Conservation (phyloP, 148 eudicot species). For the Silene uniflora region DNA sequence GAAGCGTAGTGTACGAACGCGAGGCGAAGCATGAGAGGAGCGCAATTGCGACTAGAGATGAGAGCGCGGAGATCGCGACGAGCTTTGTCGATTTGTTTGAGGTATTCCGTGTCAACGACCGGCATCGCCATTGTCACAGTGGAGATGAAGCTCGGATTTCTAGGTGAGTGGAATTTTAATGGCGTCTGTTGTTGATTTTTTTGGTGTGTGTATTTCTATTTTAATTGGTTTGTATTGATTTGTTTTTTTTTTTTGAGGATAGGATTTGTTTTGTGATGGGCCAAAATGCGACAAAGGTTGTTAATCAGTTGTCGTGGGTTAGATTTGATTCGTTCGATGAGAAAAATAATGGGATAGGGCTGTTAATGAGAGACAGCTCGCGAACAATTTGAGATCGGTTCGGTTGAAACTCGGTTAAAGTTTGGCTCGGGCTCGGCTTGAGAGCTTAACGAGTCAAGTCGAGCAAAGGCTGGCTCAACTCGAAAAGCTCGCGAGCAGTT, state of each 20-base stretch:
- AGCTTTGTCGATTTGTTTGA: conserved; percentile 78
- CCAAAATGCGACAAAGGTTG: too few species aligned
- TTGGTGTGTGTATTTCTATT: background rate
- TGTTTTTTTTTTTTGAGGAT: background rate
- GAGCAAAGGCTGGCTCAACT: too few species aligned
- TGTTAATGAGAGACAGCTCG: too few species aligned
- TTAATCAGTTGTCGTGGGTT: too few species aligned
- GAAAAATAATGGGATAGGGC: too few species aligned
- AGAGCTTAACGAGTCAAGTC: too few species aligned
- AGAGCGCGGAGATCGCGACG: conserved; percentile 92
- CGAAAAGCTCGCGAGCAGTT: too few species aligned
- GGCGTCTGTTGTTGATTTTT: background rate
- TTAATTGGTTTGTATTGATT: conserved; percentile 8
- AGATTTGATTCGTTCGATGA: too few species aligned
- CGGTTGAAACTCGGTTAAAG: too few species aligned
- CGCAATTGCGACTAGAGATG: conserved; percentile 81
- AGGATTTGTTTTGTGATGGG: background rate
- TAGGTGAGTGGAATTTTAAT: background rate
- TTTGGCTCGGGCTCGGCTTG: too few species aligned
- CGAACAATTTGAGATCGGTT: too few species aligned
- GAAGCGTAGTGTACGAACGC: conserved; percentile 45
- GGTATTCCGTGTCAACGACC: conserved; percentile 70
- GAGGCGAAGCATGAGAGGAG: conserved; percentile 95
- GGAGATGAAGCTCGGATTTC: background rate
- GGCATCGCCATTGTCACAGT: conserved; percentile 64